These are phyloP conservation scores for Chaetomiaceae sp. DNA, from an alignment of 2,329 filamentous ascomycete genomes.

Conservation along the genomic window DNA sequence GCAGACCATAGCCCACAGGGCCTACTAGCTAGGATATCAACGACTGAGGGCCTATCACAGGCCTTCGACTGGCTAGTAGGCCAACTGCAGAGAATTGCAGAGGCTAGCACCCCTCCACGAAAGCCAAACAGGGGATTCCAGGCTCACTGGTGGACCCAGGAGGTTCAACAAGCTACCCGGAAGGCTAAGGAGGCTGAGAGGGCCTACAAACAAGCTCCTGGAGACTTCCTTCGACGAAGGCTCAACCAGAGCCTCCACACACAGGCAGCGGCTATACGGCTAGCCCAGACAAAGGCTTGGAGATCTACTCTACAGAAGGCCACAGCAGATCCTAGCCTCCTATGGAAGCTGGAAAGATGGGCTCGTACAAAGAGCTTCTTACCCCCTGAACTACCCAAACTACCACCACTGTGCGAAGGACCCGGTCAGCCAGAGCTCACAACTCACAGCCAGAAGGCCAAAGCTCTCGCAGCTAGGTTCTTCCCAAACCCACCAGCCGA, in stretches of 20 bases:
- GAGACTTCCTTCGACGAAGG: not conserved
- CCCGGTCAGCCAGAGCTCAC: too few species aligned
- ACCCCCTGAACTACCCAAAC: too few species aligned
- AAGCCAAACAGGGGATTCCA: too few species aligned
- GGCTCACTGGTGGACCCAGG: not conserved
- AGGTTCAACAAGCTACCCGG: not conserved
- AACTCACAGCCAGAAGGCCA: too few species aligned
- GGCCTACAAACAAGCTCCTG: not conserved
- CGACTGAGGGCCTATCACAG: not conserved
- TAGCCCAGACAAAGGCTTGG: not conserved
- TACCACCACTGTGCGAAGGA: too few species aligned
- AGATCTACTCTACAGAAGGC: not conserved
- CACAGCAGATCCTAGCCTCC: not conserved
- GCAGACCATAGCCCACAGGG: not conserved
- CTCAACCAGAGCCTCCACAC: not conserved
- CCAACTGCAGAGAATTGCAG: not conserved
- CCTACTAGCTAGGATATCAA: not conserved
- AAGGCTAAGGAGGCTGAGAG: not conserved
- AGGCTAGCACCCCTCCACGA: not conserved
- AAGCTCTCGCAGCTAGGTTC: too few species aligned
- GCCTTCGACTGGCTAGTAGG: not conserved
- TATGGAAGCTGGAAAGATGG: not conserved
- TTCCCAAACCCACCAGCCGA: too few species aligned
- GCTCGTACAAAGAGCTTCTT: not conserved
- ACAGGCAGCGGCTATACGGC: not conserved